These are phyloP conservation scores for Rheum nobile DNA, from an alignment of 148 eudicot genomes.

Conservation along the genomic window DNA sequence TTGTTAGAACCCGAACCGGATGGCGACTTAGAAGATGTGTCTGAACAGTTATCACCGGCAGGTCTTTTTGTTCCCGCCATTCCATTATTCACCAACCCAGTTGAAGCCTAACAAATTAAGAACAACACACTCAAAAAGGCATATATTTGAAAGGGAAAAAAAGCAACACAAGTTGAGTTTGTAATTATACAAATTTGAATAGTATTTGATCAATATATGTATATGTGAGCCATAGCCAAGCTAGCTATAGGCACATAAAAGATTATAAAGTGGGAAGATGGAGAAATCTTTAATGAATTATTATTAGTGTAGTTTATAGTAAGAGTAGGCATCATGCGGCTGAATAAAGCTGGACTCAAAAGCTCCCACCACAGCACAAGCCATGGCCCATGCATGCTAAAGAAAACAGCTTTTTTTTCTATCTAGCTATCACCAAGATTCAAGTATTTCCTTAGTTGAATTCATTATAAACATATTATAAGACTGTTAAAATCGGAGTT, in stretches of 20 bases:
- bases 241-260: neutral
- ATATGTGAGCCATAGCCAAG: neutral
- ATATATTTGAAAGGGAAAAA: neutral
- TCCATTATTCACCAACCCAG: slow-evolving; percentile 12
- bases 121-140: neutral
- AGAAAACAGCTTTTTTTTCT: slow-evolving; percentile 2
- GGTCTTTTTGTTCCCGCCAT: slow-evolving; percentile 30
- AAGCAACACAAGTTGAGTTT: neutral
- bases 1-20: slow-evolving; percentile 11
- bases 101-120: neutral
- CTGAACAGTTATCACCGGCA: slow-evolving; percentile 15
- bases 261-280: neutral
- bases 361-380: slow-evolving; percentile 3
- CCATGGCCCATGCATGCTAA: slow-evolving; percentile 8
- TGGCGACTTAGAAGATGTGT: slow-evolving; percentile 18
- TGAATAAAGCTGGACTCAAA: slow-evolving; percentile 9
- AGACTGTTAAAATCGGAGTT: neutral
- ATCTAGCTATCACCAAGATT: neutral
- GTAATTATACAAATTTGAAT: neutral
- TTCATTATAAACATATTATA: neutral
- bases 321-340: slow-evolving; percentile 2
- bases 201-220: neutral
- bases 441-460: neutral
- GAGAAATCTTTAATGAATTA: neutral
- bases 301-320: neutral